Evolutionary conservation across 805 yeast species (phyloP), one percentile per base, ranked within the genome.

Genomic region (Schizosaccharomyces osmophilus): DNA sequence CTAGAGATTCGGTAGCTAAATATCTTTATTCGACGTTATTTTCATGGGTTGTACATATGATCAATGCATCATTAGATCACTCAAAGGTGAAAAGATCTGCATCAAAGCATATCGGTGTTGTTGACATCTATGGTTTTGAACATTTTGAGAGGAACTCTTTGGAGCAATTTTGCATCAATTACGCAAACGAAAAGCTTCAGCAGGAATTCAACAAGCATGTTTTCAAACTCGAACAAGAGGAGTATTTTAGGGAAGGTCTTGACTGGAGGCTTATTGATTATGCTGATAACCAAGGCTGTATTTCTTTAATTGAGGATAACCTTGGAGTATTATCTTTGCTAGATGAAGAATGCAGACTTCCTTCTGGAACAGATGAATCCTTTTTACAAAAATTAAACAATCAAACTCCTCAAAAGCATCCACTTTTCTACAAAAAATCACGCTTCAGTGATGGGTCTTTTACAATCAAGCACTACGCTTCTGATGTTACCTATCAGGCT

Each of bases 181-280:
- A 88, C 71, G 96, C 96, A 58, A 88, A 88, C 72, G 97, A 89
- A 75, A 90, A 90, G 73, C 78, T 90, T 67, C 97, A 90, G 73
- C 97, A 90, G 73, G 97, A 90, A 72, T 90, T 90, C 73, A 90
- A 89, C 68, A 97, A 88, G 75, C 97, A 90, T 69, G 97, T 90
- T 61, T 90, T 90, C 79, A 90, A 90, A 70, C 78, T 93, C 64
- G 98, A 90, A 71, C 97, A 93, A 75, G 95, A 89, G 69, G 97
- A 93, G 70, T 90, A 90, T 70, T 78, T 88, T 61, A 81, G 80
- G 63, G 97, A 90, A 74, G 85, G 89, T 69, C 89, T 90, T 65
- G 93, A 88, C 71, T 90, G 97, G 97, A 84, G 89, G 8, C 90
- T 90, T 68, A 90, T 90, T 68, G 97, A 90, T 67, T 90, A 89